Evolutionary conservation across 2,329 filamentous ascomycete species (phyloP).

Genomic region (Fusarium bactridioides): DNA sequence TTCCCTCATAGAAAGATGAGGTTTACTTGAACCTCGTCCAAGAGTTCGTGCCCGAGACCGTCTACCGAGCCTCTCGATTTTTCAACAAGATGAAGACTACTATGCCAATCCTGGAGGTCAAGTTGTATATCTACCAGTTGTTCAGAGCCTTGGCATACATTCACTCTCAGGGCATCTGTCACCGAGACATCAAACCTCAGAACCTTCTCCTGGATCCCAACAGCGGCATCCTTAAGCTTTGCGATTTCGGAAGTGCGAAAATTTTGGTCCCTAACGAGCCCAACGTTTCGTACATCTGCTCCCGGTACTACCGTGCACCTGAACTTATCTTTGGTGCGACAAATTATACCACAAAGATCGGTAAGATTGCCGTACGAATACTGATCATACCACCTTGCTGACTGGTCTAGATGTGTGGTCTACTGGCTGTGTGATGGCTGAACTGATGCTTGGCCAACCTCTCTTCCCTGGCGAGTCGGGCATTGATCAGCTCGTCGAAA

Average conservation of each 20-base stretch:
- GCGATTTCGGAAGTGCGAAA: conserved; percentile 98
- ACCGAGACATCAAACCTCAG: conserved; percentile 98
- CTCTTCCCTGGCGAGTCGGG: conserved; percentile 98
- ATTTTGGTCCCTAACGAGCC: conserved; percentile 98
- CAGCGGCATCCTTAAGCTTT: conserved; percentile 93
- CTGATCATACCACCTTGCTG: conserved; percentile 6
- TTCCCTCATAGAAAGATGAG: conserved; percentile 80
- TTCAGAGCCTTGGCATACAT: conserved; percentile 99
- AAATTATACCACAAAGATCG: conserved; percentile 99
- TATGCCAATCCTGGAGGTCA: conserved; percentile 98
- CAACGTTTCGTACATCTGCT: conserved; percentile 99
- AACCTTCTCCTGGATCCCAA: conserved; percentile 93
- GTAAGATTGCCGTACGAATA: conserved; percentile 62
- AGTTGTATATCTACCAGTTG: conserved; percentile 99
- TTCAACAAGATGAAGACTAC: conserved; percentile 99
- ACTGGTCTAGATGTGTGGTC: conserved; percentile 94
- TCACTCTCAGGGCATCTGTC: conserved; percentile 98
- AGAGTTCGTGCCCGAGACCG: conserved; percentile 97
- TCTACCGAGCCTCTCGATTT: conserved; percentile 96
- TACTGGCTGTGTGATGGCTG: conserved; percentile 98
- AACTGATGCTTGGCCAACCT: conserved; percentile 97
- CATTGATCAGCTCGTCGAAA: conserved; percentile 98
- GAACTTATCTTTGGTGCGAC: conserved; percentile 98
- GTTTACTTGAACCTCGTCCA: conserved; percentile 98
- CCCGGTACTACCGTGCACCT: conserved; percentile 96